Base-by-base conservation (phyloP, 768 basidiomycete species). In the Hirschioporus abietinus region DNA sequence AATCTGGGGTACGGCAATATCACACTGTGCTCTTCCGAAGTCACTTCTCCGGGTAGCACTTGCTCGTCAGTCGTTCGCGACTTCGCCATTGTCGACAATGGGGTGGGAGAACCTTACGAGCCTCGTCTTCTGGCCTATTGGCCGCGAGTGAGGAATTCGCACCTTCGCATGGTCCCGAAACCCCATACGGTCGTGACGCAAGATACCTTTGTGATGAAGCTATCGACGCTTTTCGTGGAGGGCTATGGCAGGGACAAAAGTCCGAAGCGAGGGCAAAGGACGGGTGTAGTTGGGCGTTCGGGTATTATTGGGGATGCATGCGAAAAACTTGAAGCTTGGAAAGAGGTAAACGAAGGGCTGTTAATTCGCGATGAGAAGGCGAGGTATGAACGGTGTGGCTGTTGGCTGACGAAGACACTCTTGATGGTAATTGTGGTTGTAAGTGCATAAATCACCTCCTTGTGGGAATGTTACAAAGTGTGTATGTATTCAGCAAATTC, bases 1-100 rank as follows among this genome's bases (percentile, higher is more conserved):
- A 72, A 78, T 63, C 71, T 75, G 1, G 79, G 80, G 12, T 83
- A 83, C 35, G 78, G 77, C 52, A 64, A 73, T 1, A 65, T 82
- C 59, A 75, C 74, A 1, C 72, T 83, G n/a, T 83, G 81, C 63
- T 68, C 74, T 58, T 69, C 75, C 0, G 59, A 65, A 8, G 70
- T 71, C 66, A 36, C 60, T 10, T 75, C 77, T 1, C 35, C 67
- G 1, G 67, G 71, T 23, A 2, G 30, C 30, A 30, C 30, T 8
- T 76, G 76, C 62, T 36, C 68, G 60, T 18, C 35, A 24, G 72
- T 78, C 20, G 70, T 70, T 18, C 68, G 70, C 7, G 69, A 76
- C 23, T 80, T 79, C 65, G 17, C 72, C 20, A 27, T 66, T 12
- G 68, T 77, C 20, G 74, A 78, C n/a, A 7, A 68, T 24, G 67